These are phyloP conservation scores for Aspergillus asperescens DNA, from an alignment of 495 filamentous ascomycete genomes.

Conservation along the genomic window DNA sequence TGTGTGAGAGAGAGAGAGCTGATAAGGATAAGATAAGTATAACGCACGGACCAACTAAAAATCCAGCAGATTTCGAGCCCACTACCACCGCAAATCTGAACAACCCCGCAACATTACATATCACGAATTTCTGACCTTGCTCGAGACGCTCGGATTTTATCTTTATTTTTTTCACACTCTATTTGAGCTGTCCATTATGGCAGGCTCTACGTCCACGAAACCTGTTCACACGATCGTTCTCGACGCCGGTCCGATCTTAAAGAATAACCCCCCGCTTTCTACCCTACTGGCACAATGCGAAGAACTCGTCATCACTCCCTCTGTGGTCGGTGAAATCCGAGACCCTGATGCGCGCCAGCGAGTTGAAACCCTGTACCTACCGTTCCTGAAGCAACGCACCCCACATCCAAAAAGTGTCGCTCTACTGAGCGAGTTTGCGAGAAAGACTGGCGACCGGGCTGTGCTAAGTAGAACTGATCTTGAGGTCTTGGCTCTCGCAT, in stretches of 20 bases:
- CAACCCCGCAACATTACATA: conserved; percentile 7
- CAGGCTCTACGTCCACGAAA: conserved; percentile 47
- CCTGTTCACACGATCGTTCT: conserved; percentile 78
- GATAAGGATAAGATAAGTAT: conserved; percentile 19
- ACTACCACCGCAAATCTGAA: background rate
- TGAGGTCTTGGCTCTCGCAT: conserved; percentile 80
- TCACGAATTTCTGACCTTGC: background rate
- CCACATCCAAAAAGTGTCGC: conserved; percentile 72
- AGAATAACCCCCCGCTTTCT: conserved; percentile 76
- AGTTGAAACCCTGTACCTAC: conserved; percentile 73
- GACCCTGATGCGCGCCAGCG: conserved; percentile 77
- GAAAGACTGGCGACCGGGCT: conserved; percentile 81
- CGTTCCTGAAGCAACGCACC: conserved; percentile 72
- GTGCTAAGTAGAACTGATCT: conserved; percentile 86
- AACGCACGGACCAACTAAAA: conserved; percentile 21
- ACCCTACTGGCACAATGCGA: conserved; percentile 71
- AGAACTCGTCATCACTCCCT: conserved; percentile 75
- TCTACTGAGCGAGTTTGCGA: conserved; percentile 77
- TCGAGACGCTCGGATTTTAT: background rate
- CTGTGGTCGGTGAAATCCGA: conserved; percentile 81
- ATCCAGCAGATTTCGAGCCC: conserved; percentile 9
- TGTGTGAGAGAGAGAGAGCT: too few species aligned
- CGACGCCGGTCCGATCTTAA: conserved; percentile 87
- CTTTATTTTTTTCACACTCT: too few species aligned
- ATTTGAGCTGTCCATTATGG: conserved; percentile 28